Evolutionary conservation across 768 basidiomycete species (phyloP).

Genomic region (Clitopilus hobsonii): DNA sequence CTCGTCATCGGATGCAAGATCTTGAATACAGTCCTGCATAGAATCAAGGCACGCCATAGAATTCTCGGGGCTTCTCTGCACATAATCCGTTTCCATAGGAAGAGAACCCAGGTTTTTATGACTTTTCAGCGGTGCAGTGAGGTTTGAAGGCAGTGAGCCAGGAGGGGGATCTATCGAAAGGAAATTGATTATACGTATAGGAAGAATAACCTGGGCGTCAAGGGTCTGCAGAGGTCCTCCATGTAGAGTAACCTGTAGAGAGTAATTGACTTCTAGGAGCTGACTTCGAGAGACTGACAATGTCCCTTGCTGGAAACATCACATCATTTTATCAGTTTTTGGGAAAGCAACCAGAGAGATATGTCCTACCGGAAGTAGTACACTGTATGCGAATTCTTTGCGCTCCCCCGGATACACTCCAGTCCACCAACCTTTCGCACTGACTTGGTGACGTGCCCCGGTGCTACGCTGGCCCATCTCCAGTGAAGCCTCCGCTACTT

Average conservation of each 20-base stretch:
- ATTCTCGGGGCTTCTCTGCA: too few species aligned
- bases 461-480: slow-evolving; percentile 60
- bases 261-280: slow-evolving; percentile 75
- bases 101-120: background rate
- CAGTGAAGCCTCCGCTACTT: slow-evolving; percentile 60
- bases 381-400: slow-evolving; percentile 60
- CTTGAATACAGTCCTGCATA: background rate
- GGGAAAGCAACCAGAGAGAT: slow-evolving; percentile 4
- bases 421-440: slow-evolving; percentile 87
- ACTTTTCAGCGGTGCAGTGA: background rate
- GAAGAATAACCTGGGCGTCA: slow-evolving; percentile 67
- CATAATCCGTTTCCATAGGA: too few species aligned
- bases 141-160: slow-evolving; percentile 20
- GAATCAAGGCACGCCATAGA: too few species aligned
- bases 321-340: slow-evolving; percentile 1
- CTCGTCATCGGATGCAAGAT: background rate
- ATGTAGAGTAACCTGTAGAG: slow-evolving; percentile 58
- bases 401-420: slow-evolving; percentile 65
- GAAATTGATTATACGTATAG: slow-evolving; percentile 77
- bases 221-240: slow-evolving; percentile 51
- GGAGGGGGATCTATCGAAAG: slow-evolving; percentile 83
- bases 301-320: slow-evolving; percentile 51
- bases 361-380: slow-evolving; percentile 66
- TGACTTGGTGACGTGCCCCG: slow-evolving; percentile 54
- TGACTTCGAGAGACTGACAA: slow-evolving; percentile 63